These are phyloP conservation scores for Diplodia scrobiculata DNA, from an alignment of 2,329 filamentous ascomycete genomes.

Conservation along the genomic window DNA sequence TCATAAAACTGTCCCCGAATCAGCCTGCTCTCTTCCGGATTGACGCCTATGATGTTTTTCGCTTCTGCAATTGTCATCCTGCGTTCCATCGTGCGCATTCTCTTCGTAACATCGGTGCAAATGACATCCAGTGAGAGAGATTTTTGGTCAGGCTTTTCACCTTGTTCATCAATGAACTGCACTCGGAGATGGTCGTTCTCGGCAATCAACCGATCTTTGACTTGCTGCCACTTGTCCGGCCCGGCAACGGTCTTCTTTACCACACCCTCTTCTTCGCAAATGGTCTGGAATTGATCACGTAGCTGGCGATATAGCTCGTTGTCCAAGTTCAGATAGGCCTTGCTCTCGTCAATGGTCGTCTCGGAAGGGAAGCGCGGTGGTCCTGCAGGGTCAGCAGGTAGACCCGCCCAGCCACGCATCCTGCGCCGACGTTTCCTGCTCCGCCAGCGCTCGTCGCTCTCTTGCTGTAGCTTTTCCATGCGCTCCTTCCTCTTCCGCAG, in stretches of 20 bases:
- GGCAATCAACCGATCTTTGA: conserved; percentile 67
- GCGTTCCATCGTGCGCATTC: conserved; percentile 66
- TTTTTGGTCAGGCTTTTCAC: conserved; percentile 51
- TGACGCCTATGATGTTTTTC: conserved; percentile 70
- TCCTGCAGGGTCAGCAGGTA: conserved; percentile 68
- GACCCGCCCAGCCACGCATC: conserved; percentile 67
- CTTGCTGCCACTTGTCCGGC: conserved; percentile 70
- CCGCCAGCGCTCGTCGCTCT: conserved; percentile 64
- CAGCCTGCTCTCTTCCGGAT: conserved; percentile 66
- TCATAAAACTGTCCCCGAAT: conserved; percentile 67
- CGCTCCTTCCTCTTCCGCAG: conserved; percentile 58
- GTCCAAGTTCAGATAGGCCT: conserved; percentile 67
- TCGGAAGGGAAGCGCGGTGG: conserved; percentile 78
- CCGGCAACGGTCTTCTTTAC: conserved; percentile 76
- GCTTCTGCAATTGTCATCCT: conserved; percentile 74
- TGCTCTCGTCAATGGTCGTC: conserved; percentile 78
- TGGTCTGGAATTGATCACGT: conserved; percentile 67
- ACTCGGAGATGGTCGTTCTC: conserved; percentile 65
- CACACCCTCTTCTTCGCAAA: conserved; percentile 68
- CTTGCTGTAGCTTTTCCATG: conserved; percentile 57
- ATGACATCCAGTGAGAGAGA: conserved; percentile 74
- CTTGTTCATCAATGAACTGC: conserved; percentile 57
- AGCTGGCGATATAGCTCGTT: conserved; percentile 64
- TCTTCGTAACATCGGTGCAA: conserved; percentile 79
- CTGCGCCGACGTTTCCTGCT: conserved; percentile 68